Conservation (phyloP, 352 stramenopile species). For the Peronospora belbahrii region DNA sequence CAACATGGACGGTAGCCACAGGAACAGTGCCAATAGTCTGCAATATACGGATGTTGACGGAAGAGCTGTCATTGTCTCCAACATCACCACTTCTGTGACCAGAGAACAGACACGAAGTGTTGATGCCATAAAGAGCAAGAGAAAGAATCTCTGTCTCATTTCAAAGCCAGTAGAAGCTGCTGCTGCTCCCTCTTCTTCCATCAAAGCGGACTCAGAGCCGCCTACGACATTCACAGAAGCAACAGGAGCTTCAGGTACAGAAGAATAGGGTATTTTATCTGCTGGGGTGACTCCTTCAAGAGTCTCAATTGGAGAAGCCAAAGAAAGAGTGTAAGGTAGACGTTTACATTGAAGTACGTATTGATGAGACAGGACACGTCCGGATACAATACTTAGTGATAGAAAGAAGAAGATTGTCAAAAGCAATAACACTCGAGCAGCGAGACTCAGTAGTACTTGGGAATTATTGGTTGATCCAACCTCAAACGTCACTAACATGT, state of each 20-base stretch:
- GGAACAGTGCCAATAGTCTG: slow-evolving; percentile 49
- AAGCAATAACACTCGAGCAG: slow-evolving; percentile 39
- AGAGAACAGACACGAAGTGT: slow-evolving; percentile 54
- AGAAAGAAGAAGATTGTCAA: slow-evolving; percentile 56
- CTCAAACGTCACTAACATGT: slow-evolving; percentile 13
- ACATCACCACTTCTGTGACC: slow-evolving; percentile 47
- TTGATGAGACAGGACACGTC: slow-evolving; percentile 41
- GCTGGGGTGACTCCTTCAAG: slow-evolving; percentile 3
- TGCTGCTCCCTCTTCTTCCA: slow-evolving; percentile 45
- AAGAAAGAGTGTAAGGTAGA: slow-evolving; percentile 1
- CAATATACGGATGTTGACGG: slow-evolving; percentile 39
- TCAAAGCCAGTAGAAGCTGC: slow-evolving; percentile 60
- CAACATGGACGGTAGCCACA: slow-evolving; percentile 74
- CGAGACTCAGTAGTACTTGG: slow-evolving; percentile 37
- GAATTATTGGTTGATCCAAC: slow-evolving; percentile 13
- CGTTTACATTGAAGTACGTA: slow-evolving; percentile 30
- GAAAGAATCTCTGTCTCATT: slow-evolving; percentile 69
- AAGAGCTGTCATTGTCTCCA: slow-evolving; percentile 33
- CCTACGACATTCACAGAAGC: slow-evolving; percentile 26
- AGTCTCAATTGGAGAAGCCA: slow-evolving; percentile 9
- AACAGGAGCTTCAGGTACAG: slow-evolving; percentile 9
- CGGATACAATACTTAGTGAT: slow-evolving; percentile 47
- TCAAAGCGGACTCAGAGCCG: slow-evolving; percentile 30
- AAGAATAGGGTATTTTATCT: slow-evolving; percentile 16
- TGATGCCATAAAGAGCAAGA: slow-evolving; percentile 63